phyloP scores from a whole-genome alignment of 169 alveolate species.

The Plasmodium relictum region DNA sequence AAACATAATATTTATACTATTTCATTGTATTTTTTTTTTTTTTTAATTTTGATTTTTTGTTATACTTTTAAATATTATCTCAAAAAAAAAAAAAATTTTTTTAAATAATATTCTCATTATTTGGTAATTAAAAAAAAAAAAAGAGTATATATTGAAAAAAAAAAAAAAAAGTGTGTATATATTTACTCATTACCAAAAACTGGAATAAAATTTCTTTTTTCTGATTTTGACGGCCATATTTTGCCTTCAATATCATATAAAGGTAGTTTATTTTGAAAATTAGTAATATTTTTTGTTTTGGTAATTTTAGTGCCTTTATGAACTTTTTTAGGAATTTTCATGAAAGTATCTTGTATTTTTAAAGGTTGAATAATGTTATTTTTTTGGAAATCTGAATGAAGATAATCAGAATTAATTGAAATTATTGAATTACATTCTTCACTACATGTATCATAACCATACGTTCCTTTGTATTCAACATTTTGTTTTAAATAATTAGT shows the following conservation, averaged over 20 bases:
- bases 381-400: slow-evolving; percentile 2
- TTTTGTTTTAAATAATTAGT: slow-evolving; percentile 17
- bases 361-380: slow-evolving; percentile 10
- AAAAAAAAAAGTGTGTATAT: not conserved
- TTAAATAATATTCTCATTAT: too few relatives aligned
- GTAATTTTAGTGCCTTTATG: slow-evolving; percentile 8
- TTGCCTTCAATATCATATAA: slow-evolving; percentile 66
- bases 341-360: slow-evolving; percentile 15
- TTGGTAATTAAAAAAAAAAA: too few relatives aligned
- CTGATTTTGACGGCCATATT: slow-evolving; percentile 42
- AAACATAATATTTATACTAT: not conserved
- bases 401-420: slow-evolving; percentile 15
- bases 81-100: too few relatives aligned
- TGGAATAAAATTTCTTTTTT: slow-evolving; percentile 36
- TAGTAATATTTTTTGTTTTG: slow-evolving; percentile 18
- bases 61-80: not conserved
- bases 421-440: slow-evolving; percentile 3
- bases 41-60: not conserved
- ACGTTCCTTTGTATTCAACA: not conserved
- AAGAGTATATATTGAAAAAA: not conserved
- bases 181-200: slow-evolving; percentile 37
- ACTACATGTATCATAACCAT: slow-evolving; percentile 27
- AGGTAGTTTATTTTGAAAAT: slow-evolving; percentile 39
- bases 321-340: slow-evolving; percentile 9
- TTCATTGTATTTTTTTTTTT: slow-evolving; percentile 11